phyloP scores from a whole-genome alignment of 2,329 filamentous ascomycete species.

The Neofusicoccum cordaticola region DNA sequence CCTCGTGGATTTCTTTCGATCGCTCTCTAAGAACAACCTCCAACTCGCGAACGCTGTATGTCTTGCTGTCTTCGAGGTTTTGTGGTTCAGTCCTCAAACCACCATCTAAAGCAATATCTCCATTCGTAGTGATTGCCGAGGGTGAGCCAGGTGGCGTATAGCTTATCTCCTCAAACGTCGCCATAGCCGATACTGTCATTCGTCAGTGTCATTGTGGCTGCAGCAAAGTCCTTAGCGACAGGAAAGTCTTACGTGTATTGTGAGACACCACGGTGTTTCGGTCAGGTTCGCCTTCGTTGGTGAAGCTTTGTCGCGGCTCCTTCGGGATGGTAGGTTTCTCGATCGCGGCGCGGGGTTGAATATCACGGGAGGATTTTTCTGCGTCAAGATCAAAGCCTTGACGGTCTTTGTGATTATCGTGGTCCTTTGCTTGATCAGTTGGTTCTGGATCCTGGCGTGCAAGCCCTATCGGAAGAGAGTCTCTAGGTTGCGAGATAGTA shows the following conservation, averaged over 20 bases:
- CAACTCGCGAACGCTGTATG: not conserved
- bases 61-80: not conserved
- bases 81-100: not conserved
- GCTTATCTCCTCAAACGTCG: not conserved
- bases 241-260: not conserved
- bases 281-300: no score
- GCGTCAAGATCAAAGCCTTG: no score
- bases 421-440: no score
- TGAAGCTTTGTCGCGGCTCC: no score
- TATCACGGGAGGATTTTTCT: no score
- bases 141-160: not conserved
- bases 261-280: not conserved
- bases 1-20: constrained; percentile 18
- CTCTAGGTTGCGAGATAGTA: no score
- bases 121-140: not conserved
- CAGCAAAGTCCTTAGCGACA: not conserved
- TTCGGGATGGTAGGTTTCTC: no score
- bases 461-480: no score
- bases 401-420: no score
- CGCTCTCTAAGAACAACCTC: not conserved
- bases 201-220: not conserved
- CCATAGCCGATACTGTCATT: not conserved
- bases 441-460: no score
- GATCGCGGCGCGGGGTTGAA: no score
- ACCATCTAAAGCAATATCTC: not conserved